Base-by-base conservation (phyloP, 73 alveolate genomes). In the Uronychia setigera region DNA sequence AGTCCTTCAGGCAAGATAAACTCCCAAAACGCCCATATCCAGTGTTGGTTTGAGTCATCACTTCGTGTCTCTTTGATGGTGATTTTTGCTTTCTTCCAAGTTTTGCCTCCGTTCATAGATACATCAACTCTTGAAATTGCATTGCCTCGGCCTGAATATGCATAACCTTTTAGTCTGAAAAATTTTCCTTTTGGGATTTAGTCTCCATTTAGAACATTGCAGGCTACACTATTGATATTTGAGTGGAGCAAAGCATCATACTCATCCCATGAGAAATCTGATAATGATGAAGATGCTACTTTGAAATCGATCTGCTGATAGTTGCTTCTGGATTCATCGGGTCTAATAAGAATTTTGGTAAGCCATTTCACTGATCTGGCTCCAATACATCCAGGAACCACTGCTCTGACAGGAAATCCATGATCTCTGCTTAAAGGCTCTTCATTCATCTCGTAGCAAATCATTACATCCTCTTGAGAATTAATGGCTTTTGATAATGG, bases 401-500 rank as follows among this genome's bases (percentile, higher is more conserved):
- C 82, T 29, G 88, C 77, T 32, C 98, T 88, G 35, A 94, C 82
- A 1, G 98, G 98, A 59, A 59, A 92, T 74, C 98, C 98, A 76
- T 94, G 98, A 81, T 94, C 98, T 35, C 29, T 32, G 32, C 86
- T 82, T 81, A 94, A 30, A 34, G 88, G 76, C 58, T 94, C 93
- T 5, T 92, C 98, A 81, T 94, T 92, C 92, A 89, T 83, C 57
- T 92, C 94, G 82, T 85, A 92, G 57, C 97, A 95, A 58, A 94
- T 30, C 5, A 94, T 58, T 33, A 92, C 95, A 76, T 94, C 97
- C 26, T 81, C 76, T 33, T 75, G 80, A 1, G 91, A 84, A 82
- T 87, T 91, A 19, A 88, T 29, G 57, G 86, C 85, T 29, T 77
- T 85, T 30, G 26, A 28, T 0, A 92, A 0, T 19, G 94, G 96